Evolutionary conservation across 306 rosid species (phyloP).

Genomic region (Ormosia emarginata): DNA sequence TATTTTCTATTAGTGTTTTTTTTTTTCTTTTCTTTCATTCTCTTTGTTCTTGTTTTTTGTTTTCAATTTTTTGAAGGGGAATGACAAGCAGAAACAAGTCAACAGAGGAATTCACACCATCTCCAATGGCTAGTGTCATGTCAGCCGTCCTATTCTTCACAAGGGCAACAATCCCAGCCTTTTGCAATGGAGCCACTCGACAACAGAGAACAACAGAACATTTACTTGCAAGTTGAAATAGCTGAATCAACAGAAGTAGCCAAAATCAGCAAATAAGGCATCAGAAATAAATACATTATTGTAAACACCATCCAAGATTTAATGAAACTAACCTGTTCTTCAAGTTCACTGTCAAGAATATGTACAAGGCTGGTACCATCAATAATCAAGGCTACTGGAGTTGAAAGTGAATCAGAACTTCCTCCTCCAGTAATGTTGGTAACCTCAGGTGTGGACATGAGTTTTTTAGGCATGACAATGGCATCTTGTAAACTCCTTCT

Average conservation of each 20-base stretch:
- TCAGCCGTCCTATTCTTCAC: constrained; percentile 82
- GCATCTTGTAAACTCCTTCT: constrained; percentile 74
- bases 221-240: constrained; percentile 65
- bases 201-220: constrained; percentile 96
- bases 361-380: constrained; percentile 95
- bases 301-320: constrained; percentile 1
- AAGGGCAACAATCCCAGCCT: constrained; percentile 86
- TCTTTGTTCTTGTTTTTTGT: neutral
- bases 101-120: constrained; percentile 46
- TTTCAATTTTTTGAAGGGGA: neutral
- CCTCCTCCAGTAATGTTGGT: constrained; percentile 23
- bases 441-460: constrained; percentile 22
- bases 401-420: constrained; percentile 29
- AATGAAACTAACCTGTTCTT: constrained; percentile 62
- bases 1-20: neutral
- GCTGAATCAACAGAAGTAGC: constrained; percentile 41
- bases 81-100: neutral
- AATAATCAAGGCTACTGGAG: constrained; percentile 73
- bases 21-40: neutral
- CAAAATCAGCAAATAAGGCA: constrained; percentile 31
- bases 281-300: neutral
- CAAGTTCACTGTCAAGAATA: constrained; percentile 82
- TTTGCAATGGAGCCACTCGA: constrained; percentile 96
- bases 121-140: constrained; percentile 96
- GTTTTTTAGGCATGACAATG: constrained; percentile 53